Conservation (phyloP, 1,284 basidiomycete species). For the Agaricales sp. region DNA sequence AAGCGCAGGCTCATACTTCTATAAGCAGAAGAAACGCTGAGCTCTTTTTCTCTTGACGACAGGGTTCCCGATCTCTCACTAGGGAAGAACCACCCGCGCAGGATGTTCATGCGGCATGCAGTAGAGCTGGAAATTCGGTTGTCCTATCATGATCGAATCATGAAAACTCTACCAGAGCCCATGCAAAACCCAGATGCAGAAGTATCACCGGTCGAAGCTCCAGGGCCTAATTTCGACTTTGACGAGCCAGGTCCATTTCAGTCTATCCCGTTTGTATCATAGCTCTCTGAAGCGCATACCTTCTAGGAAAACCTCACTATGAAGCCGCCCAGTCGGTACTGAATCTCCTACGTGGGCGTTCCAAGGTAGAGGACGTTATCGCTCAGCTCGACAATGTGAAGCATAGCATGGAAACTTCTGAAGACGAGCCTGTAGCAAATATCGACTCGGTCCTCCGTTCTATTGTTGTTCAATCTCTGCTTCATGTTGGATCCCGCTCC, state of each 20-base stretch:
- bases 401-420: conserved; percentile 47
- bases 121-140: conserved; percentile 88
- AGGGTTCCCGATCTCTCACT: conserved; percentile 84
- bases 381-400: conserved; percentile 65
- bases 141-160: conserved; percentile 89
- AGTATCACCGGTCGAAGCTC: conserved; percentile 66
- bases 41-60: background rate
- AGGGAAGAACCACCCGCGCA: conserved; percentile 70
- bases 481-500: conserved; percentile 88
- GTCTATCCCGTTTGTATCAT: background rate
- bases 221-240: conserved; percentile 79
- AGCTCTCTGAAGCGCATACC: conserved; percentile 1
- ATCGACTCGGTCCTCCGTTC: conserved; percentile 64
- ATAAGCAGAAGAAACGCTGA: background rate
- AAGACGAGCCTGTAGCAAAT: conserved; percentile 35
- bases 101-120: conserved; percentile 81
- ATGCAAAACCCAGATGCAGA: conserved; percentile 62
- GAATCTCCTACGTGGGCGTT: conserved; percentile 68
- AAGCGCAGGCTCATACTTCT: conserved; percentile 15
- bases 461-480: conserved; percentile 82
- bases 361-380: conserved; percentile 74
- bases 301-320: conserved; percentile 61
- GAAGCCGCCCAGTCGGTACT: conserved; percentile 77
- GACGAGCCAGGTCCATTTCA: conserved; percentile 54
- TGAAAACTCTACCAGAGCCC: conserved; percentile 78